These are phyloP conservation scores for Serpula lacrymans DNA, from an alignment of 768 basidiomycete species.

Conservation along the genomic window DNA sequence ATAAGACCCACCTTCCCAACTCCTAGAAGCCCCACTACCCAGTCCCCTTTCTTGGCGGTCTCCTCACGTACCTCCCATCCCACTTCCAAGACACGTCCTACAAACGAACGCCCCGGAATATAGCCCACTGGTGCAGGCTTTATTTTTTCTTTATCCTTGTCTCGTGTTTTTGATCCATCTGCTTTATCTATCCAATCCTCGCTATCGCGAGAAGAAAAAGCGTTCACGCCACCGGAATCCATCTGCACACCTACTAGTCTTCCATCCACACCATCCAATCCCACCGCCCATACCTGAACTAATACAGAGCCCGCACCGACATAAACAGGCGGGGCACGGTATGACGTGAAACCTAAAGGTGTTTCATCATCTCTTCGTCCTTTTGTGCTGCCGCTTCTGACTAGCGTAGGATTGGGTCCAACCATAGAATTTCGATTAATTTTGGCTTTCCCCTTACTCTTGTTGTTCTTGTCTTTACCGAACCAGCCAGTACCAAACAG, in stretches of 20 bases:
- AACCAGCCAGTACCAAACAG: conserved; percentile 28
- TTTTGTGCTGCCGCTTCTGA: conserved; percentile 27
- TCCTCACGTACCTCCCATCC: conserved; percentile 62
- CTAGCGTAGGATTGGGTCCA: too few species aligned
- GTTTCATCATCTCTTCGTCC: conserved; percentile 19
- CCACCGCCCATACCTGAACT: conserved; percentile 90
- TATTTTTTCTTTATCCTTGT: conserved; percentile 24
- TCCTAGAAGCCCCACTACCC: conserved; percentile 81
- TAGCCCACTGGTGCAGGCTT: conserved; percentile 50
- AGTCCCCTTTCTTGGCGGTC: conserved; percentile 72
- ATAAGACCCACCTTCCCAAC: conserved; percentile 64
- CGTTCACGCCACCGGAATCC: conserved; percentile 11
- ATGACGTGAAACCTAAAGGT: conserved; percentile 63
- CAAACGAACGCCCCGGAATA: conserved; percentile 85
- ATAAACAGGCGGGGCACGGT: conserved; percentile 69
- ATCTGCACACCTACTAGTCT: conserved; percentile 53
- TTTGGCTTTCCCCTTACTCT: conserved; percentile 10
- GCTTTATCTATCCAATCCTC: too few species aligned
- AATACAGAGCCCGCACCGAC: conserved; percentile 69
- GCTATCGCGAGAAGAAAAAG: conserved; percentile 12
- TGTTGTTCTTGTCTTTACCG: conserved; percentile 19
- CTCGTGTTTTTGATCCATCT: conserved; percentile 1
- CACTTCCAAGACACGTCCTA: conserved; percentile 77
- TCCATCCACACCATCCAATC: conserved; percentile 71
- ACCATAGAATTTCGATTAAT: conserved; percentile 3